These are phyloP conservation scores for Podospora comata DNA, from an alignment of 495 filamentous ascomycete species.

Conservation along the genomic window DNA sequence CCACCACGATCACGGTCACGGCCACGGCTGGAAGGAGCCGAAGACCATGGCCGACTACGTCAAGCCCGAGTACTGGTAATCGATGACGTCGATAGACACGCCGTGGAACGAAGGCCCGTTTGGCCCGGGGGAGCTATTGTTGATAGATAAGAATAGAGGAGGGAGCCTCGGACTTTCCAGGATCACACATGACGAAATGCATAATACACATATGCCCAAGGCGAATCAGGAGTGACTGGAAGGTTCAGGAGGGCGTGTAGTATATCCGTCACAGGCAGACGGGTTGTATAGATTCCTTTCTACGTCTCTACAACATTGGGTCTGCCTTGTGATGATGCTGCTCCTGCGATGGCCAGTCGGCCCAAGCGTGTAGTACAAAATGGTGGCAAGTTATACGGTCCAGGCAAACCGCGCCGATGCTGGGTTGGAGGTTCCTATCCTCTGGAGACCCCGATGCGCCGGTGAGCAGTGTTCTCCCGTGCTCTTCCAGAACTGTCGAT, in stretches of 20 bases:
- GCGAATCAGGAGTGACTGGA: background rate
- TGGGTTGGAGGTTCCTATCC: background rate
- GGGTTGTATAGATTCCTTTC: constrained; percentile 27
- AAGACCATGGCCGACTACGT: constrained; percentile 94
- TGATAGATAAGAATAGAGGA: background rate
- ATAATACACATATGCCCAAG: background rate
- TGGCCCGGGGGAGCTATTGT: constrained; percentile 21
- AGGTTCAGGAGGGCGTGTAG: constrained; percentile 15
- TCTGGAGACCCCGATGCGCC: background rate
- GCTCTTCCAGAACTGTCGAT: background rate
- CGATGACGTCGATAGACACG: background rate
- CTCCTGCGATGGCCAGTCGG: background rate
- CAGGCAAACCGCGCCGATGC: background rate
- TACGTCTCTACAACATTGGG: constrained; percentile 10
- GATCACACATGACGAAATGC: constrained; percentile 1
- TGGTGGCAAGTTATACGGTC: too few relatives aligned
- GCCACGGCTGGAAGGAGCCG: constrained; percentile 67
- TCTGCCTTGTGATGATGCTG: background rate
- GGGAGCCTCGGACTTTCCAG: background rate
- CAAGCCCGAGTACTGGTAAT: constrained; percentile 83
- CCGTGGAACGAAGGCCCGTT: constrained; percentile 1
- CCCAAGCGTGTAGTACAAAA: background rate
- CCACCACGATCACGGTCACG: constrained; percentile 54
- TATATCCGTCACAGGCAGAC: constrained; percentile 17
- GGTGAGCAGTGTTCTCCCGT: background rate